Base-by-base conservation (phyloP, 2,329 filamentous ascomycete genomes). In the Talaromyces sp. region DNA sequence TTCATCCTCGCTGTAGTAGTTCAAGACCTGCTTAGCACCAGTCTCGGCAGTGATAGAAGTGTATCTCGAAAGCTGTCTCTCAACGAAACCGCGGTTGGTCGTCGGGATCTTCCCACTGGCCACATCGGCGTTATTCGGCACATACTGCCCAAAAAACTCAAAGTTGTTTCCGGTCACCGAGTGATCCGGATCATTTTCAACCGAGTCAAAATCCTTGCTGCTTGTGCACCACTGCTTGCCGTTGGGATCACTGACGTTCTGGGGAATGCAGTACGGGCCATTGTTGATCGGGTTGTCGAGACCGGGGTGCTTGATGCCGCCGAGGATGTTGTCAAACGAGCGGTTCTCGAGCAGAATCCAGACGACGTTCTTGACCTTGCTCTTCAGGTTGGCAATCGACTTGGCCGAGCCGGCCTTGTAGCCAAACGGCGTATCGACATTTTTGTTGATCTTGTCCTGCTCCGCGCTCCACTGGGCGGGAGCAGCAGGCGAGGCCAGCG, bases 1-100 rank as follows among this genome's bases (percentile, higher is more conserved):
- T 66, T 80, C 71, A 0, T 71, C 69, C 61, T 77, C 75, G 1
- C 75, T 74, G 63, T 80, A 80, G 63, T 79, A 80, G 69, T 77
- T 74, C 65, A 80, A 72, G 51, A 78, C 77, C 66, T 79, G 72
- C 51, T 70, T 68, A 17, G 74, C 71, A 3, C 69, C 68, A n/a
- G 73, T 64, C n/a, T 67, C 59, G 51, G 73, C 70, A 57, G 68
- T 70, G 55, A 71, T 69, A 35, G 61, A 59, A 7, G 68, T 66
- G 63, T 79, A 77, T 13, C 65, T 56, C 5, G 70, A 69, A 31
- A 78, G 58, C 66, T 79, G 77, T 67, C 77, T 76, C 31, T 76
- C 68, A n/a, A 78, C 68, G 64, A 79, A 80, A 35, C 77, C 77
- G 55, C 73, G 62, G 56, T 73, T 72, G 17, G 60, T 64, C 2